Conservation (phyloP, 768 basidiomycete species). For the Suillus decipiens region DNA sequence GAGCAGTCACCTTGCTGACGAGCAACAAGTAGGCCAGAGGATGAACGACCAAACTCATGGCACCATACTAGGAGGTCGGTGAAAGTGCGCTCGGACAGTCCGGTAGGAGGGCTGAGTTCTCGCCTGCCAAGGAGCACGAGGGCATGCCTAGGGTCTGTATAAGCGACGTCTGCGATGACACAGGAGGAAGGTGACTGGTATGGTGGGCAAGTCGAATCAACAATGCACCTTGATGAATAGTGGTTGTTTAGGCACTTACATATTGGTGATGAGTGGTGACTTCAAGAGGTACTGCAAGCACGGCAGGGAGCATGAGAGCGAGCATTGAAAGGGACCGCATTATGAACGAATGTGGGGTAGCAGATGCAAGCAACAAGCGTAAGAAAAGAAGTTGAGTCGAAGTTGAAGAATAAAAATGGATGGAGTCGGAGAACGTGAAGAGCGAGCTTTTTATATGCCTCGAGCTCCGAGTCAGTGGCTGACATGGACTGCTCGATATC, state of each 20-base stretch:
- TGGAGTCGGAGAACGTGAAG: neutral
- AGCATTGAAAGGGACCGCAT: conserved; percentile 26
- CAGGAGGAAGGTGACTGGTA: conserved; percentile 21
- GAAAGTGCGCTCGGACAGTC: conserved; percentile 25
- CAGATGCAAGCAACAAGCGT: neutral
- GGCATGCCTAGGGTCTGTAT: conserved; percentile 24
- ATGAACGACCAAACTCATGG: conserved; percentile 18
- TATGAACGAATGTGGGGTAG: conserved; percentile 16
- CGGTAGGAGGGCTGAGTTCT: conserved; percentile 23
- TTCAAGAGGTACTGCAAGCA: conserved; percentile 23
- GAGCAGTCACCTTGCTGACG: conserved; percentile 25
- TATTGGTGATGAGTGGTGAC: conserved; percentile 3
- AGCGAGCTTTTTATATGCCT: conserved; percentile 7
- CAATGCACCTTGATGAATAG: too few species aligned
- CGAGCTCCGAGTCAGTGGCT: conserved; percentile 3
- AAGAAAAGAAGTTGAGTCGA: neutral
- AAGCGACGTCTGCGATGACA: conserved; percentile 30
- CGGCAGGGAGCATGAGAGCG: conserved; percentile 22
- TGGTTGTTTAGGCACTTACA: neutral
- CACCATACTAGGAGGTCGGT: conserved; percentile 33
- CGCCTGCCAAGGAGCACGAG: conserved; percentile 25
- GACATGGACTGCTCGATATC: conserved; percentile 2
- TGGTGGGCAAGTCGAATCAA: conserved; percentile 3
- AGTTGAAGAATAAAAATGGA: neutral
- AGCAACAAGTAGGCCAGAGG: conserved; percentile 20